Percentiles rank a stretch among this genome's conserved stretches.
phyloP scores from a whole-genome alignment of 805 yeast genomes.

The Ogataea polymorpha region DNA sequence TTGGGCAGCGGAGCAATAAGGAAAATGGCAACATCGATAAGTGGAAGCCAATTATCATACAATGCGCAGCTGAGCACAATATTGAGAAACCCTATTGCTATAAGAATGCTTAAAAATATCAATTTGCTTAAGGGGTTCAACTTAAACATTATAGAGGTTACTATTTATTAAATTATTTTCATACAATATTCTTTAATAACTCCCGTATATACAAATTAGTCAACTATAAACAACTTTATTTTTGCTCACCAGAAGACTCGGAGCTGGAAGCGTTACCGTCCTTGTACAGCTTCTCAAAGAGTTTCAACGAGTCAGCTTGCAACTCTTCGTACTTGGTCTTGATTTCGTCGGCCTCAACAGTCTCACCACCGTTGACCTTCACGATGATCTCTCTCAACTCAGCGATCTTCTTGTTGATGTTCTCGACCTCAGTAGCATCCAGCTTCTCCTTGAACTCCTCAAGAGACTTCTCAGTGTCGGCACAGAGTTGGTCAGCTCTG shows the following conservation, averaged over 20 bases:
- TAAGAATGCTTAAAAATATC: slow-evolving; percentile 66
- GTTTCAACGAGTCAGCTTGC: slow-evolving; percentile 70
- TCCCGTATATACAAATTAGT: slow-evolving; percentile 9
- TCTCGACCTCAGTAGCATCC: slow-evolving; percentile 47
- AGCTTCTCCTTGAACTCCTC: slow-evolving; percentile 67
- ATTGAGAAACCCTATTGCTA: slow-evolving; percentile 86
- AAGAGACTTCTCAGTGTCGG: slow-evolving; percentile 86
- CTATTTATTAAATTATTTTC: background rate
- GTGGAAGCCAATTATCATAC: slow-evolving; percentile 86
- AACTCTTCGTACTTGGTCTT: slow-evolving; percentile 73
- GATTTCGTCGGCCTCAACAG: slow-evolving; percentile 52
- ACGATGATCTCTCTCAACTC: slow-evolving; percentile 64
- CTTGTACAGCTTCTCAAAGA: slow-evolving; percentile 67
- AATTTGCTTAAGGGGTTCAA: slow-evolving; percentile 68
- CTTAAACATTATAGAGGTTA: slow-evolving; percentile 14
- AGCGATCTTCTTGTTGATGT: slow-evolving; percentile 51
- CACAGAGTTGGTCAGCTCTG: slow-evolving; percentile 71
- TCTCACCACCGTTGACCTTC: slow-evolving; percentile 51
- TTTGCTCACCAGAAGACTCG: slow-evolving; percentile 18
- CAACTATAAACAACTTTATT: slow-evolving; percentile 11
- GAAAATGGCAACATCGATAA: slow-evolving; percentile 50
- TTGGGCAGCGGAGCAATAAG: slow-evolving; percentile 38
- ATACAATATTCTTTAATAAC: slow-evolving; percentile 3
- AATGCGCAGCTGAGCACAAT: slow-evolving; percentile 86
- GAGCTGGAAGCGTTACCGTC: slow-evolving; percentile 21